Evolutionary conservation across 306 rosid species (phyloP).

Genomic region (Quercus rubra): DNA sequence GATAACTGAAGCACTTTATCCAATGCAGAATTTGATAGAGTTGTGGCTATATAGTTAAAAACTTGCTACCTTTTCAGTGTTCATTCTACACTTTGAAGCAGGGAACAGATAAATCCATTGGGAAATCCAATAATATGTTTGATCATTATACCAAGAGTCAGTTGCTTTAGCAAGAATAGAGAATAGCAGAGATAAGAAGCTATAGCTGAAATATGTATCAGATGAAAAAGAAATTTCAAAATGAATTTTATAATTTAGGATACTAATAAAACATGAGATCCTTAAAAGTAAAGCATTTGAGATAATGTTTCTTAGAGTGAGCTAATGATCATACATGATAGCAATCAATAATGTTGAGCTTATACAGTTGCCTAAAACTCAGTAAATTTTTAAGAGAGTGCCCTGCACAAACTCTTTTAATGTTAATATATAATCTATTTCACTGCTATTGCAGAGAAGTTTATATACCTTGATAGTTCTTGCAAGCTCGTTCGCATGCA

Average conservation of each 20-base stretch:
- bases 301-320: neutral
- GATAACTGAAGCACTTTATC: no score
- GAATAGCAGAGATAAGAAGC: neutral
- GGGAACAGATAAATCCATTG: neutral
- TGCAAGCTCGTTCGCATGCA: conserved; percentile 85
- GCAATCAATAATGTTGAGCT: neutral
- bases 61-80: neutral
- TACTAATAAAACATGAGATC: neutral
- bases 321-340: conserved; percentile 2
- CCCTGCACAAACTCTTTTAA: conserved; percentile 2
- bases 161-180: neutral
- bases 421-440: conserved; percentile 11
- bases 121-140: neutral
- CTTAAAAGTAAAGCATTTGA: neutral
- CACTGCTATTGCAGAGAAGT: conserved; percentile 15
- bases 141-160: neutral
- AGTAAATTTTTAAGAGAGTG: neutral
- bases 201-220: neutral
- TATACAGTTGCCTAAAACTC: neutral
- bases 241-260: neutral
- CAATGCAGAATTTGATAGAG: neutral
- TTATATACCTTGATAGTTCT: conserved; percentile 50
- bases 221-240: neutral
- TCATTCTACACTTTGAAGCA: neutral
- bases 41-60: neutral